These are phyloP conservation scores for Limonium bicolor DNA, from an alignment of 148 eudicot genomes.

Conservation along the genomic window DNA sequence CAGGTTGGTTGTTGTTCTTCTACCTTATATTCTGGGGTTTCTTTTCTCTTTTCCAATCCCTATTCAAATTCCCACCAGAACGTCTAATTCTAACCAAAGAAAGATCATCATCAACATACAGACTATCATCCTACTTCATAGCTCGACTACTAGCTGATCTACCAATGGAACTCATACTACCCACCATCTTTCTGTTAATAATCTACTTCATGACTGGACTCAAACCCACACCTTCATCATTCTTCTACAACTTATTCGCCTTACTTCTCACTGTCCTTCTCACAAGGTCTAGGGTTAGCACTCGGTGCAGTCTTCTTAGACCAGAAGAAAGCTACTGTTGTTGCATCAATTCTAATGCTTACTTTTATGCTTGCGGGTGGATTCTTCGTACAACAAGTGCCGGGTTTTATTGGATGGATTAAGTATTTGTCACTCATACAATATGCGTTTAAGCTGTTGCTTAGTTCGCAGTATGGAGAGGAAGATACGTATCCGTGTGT, in stretches of 20 bases:
- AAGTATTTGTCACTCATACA: constrained; percentile 38
- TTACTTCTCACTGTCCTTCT: constrained; percentile 39
- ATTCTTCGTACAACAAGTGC: constrained; percentile 65
- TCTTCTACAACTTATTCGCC: constrained; percentile 23
- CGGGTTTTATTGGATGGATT: constrained; percentile 57
- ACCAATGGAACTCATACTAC: constrained; percentile 71
- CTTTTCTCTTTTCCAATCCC: constrained; percentile 53
- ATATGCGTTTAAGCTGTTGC: constrained; percentile 45
- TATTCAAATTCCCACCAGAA: constrained; percentile 77
- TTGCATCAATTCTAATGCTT: constrained; percentile 60
- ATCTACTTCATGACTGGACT: constrained; percentile 81
- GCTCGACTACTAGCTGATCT: constrained; percentile 41
- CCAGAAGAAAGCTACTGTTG: constrained; percentile 36
- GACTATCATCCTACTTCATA: constrained; percentile 63
- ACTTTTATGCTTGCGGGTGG: constrained; percentile 48
- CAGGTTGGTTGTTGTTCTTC: constrained; percentile 80
- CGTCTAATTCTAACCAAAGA: constrained; percentile 53
- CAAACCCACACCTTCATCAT: constrained; percentile 18
- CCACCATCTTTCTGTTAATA: constrained; percentile 34
- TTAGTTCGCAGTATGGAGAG: constrained; percentile 44
- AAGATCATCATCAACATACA: constrained; percentile 71
- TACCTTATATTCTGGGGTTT: constrained; percentile 61
- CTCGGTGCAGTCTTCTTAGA: constrained; percentile 66
- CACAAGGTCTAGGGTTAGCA: constrained; percentile 81
- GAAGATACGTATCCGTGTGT: constrained; percentile 50